Evolutionary conservation across 441 rosid genomes (phyloP), one percentile per base, ranked within the genome.

Genomic region (Geranium incanum): DNA sequence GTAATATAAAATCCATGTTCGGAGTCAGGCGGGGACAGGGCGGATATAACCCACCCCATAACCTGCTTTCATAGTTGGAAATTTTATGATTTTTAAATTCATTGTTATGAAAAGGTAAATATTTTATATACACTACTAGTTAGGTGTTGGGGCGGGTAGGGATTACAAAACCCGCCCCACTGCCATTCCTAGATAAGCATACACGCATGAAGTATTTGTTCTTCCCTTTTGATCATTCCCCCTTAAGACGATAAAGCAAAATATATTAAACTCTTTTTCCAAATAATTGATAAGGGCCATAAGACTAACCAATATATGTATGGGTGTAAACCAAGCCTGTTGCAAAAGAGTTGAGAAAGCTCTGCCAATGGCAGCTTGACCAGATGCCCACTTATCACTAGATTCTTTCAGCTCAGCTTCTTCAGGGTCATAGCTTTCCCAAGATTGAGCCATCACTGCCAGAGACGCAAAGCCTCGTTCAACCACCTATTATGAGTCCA

Each of bases 301-400:
- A 78, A 71, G 74, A 80, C 87, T 75, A 75, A 85, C 88, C 88
- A 64, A 38, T 19, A 68, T 69, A 75, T 77, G 78, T 59, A 67
- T 41, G 13, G 79, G 78, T 71, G 82, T 66, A 76, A 87, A 87
- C 96, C 96, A 92, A 66, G 95, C 81, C 67, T 81, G 90, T 80
- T 88, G 91, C 83, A 92, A 76, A 36, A 92, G 84, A 63, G 81
- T 80, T 62, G 97, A 85, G 76, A 90, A 81, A 79, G 90, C 80
- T 81, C 82, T 88, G 75, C 85, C 84, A 73, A 86, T 86, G 78
- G 80, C 75, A 84, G 81, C 83, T 78, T 75, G 86, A 81, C 92
- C 86, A 70, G 80, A 80, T 72, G 69, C 78, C 84, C 84, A 81
- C 80, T 80, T 86, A 76, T 81, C 78, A 72, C 70, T 73, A 60